phyloP scores from a whole-genome alignment of 163 green algal genomes.

The Smithsoniella earleae region DNA sequence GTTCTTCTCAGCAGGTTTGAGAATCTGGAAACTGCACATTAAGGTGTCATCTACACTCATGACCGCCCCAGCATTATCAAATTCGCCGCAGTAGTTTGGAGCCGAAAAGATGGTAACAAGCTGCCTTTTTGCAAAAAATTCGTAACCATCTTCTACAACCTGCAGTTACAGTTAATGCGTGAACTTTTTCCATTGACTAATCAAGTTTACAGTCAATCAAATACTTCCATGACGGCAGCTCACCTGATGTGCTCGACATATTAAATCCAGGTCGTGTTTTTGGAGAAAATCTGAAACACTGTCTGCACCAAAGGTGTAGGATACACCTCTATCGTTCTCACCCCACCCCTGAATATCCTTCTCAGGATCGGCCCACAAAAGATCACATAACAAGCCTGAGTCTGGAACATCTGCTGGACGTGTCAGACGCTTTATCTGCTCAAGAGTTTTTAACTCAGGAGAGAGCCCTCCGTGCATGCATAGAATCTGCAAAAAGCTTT shows the following conservation, averaged over 20 bases:
- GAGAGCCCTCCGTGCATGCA: constrained; percentile 98
- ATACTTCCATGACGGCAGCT: no score
- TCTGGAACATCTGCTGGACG: constrained; percentile 95
- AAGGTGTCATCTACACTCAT: constrained; percentile 99
- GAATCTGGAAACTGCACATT: constrained; percentile 99
- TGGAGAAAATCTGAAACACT: constrained; percentile 91
- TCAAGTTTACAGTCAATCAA: no score
- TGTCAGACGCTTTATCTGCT: constrained; percentile 96
- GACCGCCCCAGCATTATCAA: constrained; percentile 99
- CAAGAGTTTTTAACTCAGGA: constrained; percentile 90
- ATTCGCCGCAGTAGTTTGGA: constrained; percentile 99
- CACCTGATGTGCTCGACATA: constrained; percentile 95
- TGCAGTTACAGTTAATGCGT: constrained; percentile 45
- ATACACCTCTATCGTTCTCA: constrained; percentile 96
- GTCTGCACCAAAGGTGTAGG: constrained; percentile 96
- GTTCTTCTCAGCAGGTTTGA: constrained; percentile 93
- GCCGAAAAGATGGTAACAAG: constrained; percentile 98
- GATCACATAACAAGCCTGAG: constrained; percentile 91
- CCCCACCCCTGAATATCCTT: constrained; percentile 97
- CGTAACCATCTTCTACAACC: constrained; percentile 98
- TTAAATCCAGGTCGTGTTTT: constrained; percentile 95
- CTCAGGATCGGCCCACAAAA: constrained; percentile 97
- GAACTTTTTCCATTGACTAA: no score
- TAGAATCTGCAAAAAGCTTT: constrained; percentile 88
- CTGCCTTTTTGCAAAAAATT: constrained; percentile 98